Percentiles rank a stretch among this genome's conserved stretches.
Conservation (phyloP, 257 asterid genomes). For the Solanum bukasovii region DNA sequence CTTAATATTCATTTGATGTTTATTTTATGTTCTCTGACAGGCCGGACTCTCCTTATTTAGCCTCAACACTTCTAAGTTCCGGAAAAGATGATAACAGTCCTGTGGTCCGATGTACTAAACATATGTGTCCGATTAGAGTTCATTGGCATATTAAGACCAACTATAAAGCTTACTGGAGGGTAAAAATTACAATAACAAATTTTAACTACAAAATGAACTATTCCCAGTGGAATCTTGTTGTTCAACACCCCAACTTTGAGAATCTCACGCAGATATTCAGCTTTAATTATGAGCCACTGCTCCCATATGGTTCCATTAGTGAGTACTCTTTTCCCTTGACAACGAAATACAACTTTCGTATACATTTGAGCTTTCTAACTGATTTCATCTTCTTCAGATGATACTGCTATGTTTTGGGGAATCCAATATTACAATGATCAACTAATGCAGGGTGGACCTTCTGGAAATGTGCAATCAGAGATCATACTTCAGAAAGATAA, state of each 20-base stretch:
- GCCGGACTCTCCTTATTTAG: slow-evolving; percentile 16
- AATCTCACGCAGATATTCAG: slow-evolving; percentile 34
- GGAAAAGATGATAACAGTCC: slow-evolving; percentile 12
- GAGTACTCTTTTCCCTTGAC: slow-evolving; percentile 2
- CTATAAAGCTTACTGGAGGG: slow-evolving; percentile 41
- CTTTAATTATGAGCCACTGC: slow-evolving; percentile 27
- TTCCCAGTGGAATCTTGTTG: slow-evolving; percentile 37
- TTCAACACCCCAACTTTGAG: slow-evolving; percentile 36
- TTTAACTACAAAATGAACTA: slow-evolving; percentile 37
- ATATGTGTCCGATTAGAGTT: slow-evolving; percentile 45
- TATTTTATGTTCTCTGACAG: slow-evolving; percentile 10
- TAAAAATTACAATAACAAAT: slow-evolving; percentile 30
- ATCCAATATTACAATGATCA: slow-evolving; percentile 30
- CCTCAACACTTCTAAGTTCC: slow-evolving; percentile 11
- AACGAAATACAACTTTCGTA: not conserved
- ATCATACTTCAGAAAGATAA: slow-evolving; percentile 29
- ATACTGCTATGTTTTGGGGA: slow-evolving; percentile 42
- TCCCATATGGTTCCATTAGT: slow-evolving; percentile 26
- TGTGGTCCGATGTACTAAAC: slow-evolving; percentile 25
- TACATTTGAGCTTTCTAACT: not conserved
- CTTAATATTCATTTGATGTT: not conserved
- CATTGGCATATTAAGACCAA: slow-evolving; percentile 45
- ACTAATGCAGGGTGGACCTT: slow-evolving; percentile 27
- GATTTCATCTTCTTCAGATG: slow-evolving; percentile 21
- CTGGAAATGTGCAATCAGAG: slow-evolving; percentile 50